Evolutionary conservation across 2,329 filamentous ascomycete genomes (phyloP), one percentile per base, ranked within the genome.

Genomic region (Cyphellophora europaea): DNA sequence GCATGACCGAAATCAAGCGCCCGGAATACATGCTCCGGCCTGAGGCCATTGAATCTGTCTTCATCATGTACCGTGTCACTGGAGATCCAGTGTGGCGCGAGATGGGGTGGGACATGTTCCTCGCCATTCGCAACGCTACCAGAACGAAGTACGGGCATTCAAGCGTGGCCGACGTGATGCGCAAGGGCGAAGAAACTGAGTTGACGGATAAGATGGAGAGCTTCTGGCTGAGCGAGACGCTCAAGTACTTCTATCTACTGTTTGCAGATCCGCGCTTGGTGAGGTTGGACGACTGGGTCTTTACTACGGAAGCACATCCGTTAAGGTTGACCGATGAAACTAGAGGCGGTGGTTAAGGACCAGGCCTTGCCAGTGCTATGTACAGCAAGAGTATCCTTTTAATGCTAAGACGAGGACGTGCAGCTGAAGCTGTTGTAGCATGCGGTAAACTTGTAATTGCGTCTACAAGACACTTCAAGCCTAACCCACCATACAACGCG

Each of bases 221-320:
- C 17, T 51, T 50, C 37, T 51, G 49, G 49, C 37, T 45, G 30
- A 47, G 47, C 3, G 49, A 51, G 45, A 51, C 49, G 15, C 35
- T 51, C 34, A 51, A 51, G 38, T 51, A 51, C 33, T 45, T 51
- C 30, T 51, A 48, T 44, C 33, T 51, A 32, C 11, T 48, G 14
- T 51, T 50, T 32, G 38, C 36, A 12, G 47, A 51, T 4, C 78
- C 81, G 0, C 66, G 71, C n/a, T 48, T 77, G 18, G 63, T 82
- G 27, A 79, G 67, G 49, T 55, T 85, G 50, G 80, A 86, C 53
- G 70, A 82, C 6, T 84, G 66, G 53, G 76, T 84, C 25, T 59
- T 81, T 51, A 49, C 44, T 23, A 49, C 47, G 10, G 47, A 49
- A 36, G 47, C 44, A 17, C 47, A 49, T 37, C 44, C 44, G 8